Evolutionary conservation across 192 early-diverging fungal genomes (phyloP).

Genomic region (Coemansia sp.): DNA sequence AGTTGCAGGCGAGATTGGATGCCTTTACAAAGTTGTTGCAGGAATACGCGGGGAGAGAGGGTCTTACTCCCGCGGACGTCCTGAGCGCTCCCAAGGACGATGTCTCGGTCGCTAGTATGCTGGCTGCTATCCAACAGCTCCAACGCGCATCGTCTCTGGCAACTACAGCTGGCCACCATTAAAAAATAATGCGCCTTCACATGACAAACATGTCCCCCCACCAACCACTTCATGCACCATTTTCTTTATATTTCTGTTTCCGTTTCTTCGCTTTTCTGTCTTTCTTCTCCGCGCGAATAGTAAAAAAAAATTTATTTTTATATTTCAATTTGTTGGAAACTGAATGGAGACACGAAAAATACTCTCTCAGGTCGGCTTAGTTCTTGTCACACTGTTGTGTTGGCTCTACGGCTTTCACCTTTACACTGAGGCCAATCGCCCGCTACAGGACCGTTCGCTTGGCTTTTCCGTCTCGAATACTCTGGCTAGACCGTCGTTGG

Average conservation of each 20-base stretch:
- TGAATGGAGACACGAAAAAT: constrained; percentile 23
- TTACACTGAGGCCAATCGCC: constrained; percentile 34
- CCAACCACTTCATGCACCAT: background rate
- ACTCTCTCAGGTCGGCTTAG: constrained; percentile 22
- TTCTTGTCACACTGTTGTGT: constrained; percentile 33
- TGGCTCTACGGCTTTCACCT: constrained; percentile 52
- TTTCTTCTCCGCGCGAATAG: constrained; percentile 2
- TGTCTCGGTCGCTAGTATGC: constrained; percentile 45
- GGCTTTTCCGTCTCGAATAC: background rate
- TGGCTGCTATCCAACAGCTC: constrained; percentile 52
- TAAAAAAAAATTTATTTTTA: background rate
- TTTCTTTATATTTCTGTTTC: background rate
- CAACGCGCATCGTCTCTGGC: constrained; percentile 45
- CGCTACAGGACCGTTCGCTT: constrained; percentile 10
- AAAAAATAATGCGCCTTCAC: background rate
- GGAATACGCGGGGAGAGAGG: constrained; percentile 43
- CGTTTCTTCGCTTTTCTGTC: constrained; percentile 2
- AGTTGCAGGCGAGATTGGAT: constrained; percentile 41
- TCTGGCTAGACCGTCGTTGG: background rate
- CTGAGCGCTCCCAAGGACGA: constrained; percentile 17
- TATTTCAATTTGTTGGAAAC: constrained; percentile 8
- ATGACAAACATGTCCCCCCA: background rate
- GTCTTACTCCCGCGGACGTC: constrained; percentile 11
- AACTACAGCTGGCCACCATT: background rate
- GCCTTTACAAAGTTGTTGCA: constrained; percentile 48